phyloP scores from a whole-genome alignment of 2,329 filamentous ascomycete genomes.

The Cytospora schulzeri region DNA sequence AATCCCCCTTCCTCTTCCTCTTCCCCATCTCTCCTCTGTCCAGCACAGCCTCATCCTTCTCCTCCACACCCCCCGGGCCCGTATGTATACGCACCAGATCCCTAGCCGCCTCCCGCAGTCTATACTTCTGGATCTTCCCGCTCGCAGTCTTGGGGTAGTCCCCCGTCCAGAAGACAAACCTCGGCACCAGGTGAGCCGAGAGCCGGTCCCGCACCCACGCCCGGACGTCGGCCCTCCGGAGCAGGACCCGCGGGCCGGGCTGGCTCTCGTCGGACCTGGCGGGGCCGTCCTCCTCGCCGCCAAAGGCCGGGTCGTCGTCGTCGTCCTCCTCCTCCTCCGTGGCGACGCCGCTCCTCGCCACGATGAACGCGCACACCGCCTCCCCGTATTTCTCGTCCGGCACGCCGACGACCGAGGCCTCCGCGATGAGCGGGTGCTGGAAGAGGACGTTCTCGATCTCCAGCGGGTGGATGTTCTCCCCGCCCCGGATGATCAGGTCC shows the following conservation, averaged over 20 bases:
- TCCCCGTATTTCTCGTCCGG: conserved; percentile 84
- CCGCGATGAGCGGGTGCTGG: conserved; percentile 67
- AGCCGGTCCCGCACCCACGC: conserved; percentile 72
- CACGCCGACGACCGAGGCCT: conserved; percentile 82
- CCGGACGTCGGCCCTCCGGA: conserved; percentile 63
- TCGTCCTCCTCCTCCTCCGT: no score
- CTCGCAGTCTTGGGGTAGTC: conserved; percentile 94
- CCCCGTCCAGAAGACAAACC: conserved; percentile 83
- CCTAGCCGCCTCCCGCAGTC: conserved; percentile 67
- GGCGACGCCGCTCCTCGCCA: conserved; percentile 49
- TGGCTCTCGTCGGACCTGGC: conserved; percentile 21
- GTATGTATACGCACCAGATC: conserved; percentile 34
- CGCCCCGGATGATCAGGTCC: conserved; percentile 91
- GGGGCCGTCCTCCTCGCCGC: conserved; percentile 26
- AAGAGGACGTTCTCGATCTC: conserved; percentile 91
- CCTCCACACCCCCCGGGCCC: conserved; percentile 7
- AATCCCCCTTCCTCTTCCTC: background rate
- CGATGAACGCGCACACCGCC: conserved; percentile 80
- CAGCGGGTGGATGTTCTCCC: conserved; percentile 93
- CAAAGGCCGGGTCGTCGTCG: conserved; percentile 32
- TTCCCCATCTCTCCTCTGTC: conserved; percentile 17
- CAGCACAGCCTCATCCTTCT: conserved; percentile 18
- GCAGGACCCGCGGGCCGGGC: conserved; percentile 17
- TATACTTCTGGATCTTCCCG: conserved; percentile 96
- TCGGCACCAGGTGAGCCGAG: conserved; percentile 78